A percentile compares a stretch with the other conserved stretches of the same genome.
phyloP scores from a whole-genome alignment of 495 filamentous ascomycete species.

The Neurospora sp. region DNA sequence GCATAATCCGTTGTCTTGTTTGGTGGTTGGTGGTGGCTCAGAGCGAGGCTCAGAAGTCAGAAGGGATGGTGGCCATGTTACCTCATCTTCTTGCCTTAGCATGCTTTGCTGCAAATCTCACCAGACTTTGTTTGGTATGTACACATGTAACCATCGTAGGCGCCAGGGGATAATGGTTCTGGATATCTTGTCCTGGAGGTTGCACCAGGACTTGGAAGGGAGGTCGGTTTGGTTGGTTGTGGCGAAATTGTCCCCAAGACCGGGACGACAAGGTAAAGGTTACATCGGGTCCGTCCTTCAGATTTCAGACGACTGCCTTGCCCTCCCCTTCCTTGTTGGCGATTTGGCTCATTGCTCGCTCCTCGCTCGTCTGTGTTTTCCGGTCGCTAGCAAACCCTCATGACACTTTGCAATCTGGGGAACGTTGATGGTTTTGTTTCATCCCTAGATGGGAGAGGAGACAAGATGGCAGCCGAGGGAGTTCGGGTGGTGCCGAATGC shows the following conservation, averaged over 20 bases:
- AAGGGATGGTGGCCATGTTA: neutral
- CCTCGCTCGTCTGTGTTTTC: neutral
- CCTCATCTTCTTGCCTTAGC: neutral
- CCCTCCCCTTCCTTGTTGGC: neutral
- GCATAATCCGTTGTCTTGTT: neutral
- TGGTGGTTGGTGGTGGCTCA: neutral
- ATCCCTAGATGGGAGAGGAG: neutral
- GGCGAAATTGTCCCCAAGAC: neutral
- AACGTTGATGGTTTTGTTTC: neutral
- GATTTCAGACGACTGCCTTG: neutral
- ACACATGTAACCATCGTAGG: neutral
- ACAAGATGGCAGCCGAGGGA: neutral
- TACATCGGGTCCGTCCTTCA: neutral
- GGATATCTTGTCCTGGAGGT: neutral
- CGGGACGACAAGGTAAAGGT: neutral
- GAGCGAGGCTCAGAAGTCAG: neutral
- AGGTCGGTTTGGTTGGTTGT: neutral
- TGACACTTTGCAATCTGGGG: neutral
- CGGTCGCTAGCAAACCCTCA: neutral
- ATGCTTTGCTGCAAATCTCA: neutral
- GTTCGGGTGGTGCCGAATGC: neutral
- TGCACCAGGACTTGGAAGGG: neutral
- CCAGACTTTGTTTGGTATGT: neutral
- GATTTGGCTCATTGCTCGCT: neutral
- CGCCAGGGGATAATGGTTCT: neutral